Base-by-base conservation (phyloP, 805 yeast genomes). In the Huiozyma naganishii region DNA sequence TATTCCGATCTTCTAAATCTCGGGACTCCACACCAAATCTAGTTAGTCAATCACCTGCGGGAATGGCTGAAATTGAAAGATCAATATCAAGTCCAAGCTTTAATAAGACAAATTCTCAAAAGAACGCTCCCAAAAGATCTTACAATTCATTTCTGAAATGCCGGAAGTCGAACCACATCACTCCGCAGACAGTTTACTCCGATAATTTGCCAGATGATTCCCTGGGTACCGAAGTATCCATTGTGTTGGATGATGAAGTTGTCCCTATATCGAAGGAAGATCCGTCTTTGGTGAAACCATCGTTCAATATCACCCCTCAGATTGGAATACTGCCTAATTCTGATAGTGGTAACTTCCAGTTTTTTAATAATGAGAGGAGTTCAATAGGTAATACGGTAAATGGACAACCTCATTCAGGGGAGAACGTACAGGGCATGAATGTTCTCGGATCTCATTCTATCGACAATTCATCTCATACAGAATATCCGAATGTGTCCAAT, bases 1-100 rank as follows among this genome's bases (percentile, higher is more conserved):
- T 61, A 6, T 61, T 61, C 45, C 51, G 59, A 10, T 52, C 59
- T 7, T 45, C 55, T 6, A 48, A 46, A 29, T 48, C 44, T 29
- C 41, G 34, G 30, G 35, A 44, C 29, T 6, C 7, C 10, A 28
- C n/a, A 11, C 35, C 41, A 10, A 13, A 11, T 29, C 13, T 37
- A 8, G 28, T 33, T 7, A 5, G 13, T 17, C 32, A 37, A n/a
- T 35, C 33, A 6, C 30, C 33, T 10, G 32, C 28, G 37, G 32
- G 36, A 6, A 29, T 39, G 17, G 32, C 12, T 12, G 37, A 28
- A 10, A 27, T 39, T 27, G 33, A 45, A 10, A 45, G 46, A 41
- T 45, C 50, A 7, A 38, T 43, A 4, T 45, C 46, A 17, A 28
- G 43, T 3, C 45, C 49, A 33, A 39, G 28, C 32, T 12, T 45